A percentile compares a stretch with the other conserved stretches of the same genome.
phyloP scores from a whole-genome alignment of 129 eudicot species.

The Centaurea solstitialis region DNA sequence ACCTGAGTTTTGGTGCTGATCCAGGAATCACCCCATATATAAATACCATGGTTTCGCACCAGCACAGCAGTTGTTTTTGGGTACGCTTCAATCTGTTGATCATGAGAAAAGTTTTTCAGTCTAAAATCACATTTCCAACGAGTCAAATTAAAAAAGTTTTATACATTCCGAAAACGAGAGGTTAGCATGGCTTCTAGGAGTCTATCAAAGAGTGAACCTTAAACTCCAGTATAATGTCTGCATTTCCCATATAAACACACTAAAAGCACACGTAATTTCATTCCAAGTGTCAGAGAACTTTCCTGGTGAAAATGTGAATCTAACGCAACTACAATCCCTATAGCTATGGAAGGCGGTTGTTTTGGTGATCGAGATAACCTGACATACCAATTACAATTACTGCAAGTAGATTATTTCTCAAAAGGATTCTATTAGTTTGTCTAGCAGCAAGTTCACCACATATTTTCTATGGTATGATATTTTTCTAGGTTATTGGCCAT shows the following conservation, averaged over 20 bases:
- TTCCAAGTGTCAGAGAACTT: background rate
- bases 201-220: background rate
- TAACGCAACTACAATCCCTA: too few species aligned
- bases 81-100: constrained; percentile 83
- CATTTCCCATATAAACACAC: background rate
- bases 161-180: background rate
- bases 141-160: constrained; percentile 1
- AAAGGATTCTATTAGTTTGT: too few species aligned
- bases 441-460: too few species aligned
- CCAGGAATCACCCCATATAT: constrained; percentile 98
- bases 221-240: background rate
- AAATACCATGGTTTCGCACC: constrained; percentile 94
- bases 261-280: background rate
- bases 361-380: too few species aligned
- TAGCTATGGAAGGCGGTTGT: too few species aligned
- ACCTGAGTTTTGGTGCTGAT: constrained; percentile 98
- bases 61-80: constrained; percentile 98
- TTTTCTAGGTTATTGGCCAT: too few species aligned
- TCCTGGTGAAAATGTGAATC: too few species aligned
- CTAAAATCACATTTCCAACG: background rate
- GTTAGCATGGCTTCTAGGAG: background rate
- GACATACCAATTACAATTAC: too few species aligned
- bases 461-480: too few species aligned
- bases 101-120: background rate
- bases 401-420: too few species aligned